phyloP scores from a whole-genome alignment of 1,284 basidiomycete species.

The Cryptococcus maquisensis region DNA sequence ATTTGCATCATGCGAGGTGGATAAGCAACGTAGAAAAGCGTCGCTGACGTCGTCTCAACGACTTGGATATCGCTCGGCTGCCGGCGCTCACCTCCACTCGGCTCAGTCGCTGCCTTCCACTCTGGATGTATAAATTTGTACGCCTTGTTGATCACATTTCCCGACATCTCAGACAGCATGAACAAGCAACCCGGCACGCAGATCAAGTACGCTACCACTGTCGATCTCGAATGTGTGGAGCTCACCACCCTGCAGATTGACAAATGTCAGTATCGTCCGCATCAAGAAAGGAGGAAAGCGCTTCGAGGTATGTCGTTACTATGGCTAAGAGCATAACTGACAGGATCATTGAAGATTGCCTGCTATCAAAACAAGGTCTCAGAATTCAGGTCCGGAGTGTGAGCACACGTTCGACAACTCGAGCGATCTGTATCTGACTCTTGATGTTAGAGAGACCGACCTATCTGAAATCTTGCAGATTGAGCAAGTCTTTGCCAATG shows the following conservation, averaged over 20 bases:
- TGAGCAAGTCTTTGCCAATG: conserved; percentile 91
- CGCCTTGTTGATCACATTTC: neutral
- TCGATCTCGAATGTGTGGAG: neutral
- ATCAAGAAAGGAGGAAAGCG: conserved; percentile 96
- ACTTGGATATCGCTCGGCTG: neutral
- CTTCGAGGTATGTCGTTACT: conserved; percentile 67
- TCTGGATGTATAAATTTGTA: conserved; percentile 1
- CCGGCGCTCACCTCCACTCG: neutral
- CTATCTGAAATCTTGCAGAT: conserved; percentile 97
- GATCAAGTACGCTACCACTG: conserved; percentile 39
- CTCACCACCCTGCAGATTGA: conserved; percentile 58
- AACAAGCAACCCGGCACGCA: conserved; percentile 41
- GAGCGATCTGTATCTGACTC: conserved; percentile 2
- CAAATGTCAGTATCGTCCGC: conserved; percentile 93
- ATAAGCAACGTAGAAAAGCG: neutral
- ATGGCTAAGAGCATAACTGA: neutral
- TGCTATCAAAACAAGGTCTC: conserved; percentile 99
- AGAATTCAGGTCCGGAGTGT: conserved; percentile 91
- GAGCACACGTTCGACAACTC: conserved; percentile 37
- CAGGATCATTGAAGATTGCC: conserved; percentile 62
- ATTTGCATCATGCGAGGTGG: neutral
- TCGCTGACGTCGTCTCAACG: neutral
- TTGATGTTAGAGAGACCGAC: conserved; percentile 70
- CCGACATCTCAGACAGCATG: conserved; percentile 15
- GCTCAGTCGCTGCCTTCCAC: neutral